Evolutionary conservation across 1,284 basidiomycete species (phyloP).

Genomic region (Leccinum subatratum): DNA sequence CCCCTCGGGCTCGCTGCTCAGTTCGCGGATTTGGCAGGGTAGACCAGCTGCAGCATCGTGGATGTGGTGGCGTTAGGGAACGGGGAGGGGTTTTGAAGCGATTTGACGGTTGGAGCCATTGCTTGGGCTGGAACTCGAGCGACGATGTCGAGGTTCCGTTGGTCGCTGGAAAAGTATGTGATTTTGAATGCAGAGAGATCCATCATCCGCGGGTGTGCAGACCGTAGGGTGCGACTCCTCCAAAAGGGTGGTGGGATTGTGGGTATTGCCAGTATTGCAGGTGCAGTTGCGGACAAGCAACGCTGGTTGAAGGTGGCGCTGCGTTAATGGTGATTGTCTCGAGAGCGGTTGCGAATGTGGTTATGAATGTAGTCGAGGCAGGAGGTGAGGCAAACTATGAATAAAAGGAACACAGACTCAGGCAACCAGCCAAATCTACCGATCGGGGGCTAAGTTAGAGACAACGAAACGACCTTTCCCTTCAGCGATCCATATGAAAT

Average conservation of each 20-base stretch:
- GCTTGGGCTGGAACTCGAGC: conserved; percentile 41
- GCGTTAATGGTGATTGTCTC: conserved; percentile 10
- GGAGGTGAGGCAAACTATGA: neutral
- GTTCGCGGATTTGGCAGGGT: conserved; percentile 62
- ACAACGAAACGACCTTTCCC: neutral
- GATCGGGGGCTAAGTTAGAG: neutral
- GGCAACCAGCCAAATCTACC: too few species aligned
- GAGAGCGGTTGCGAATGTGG: conserved; percentile 10
- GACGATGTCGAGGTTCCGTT: conserved; percentile 56
- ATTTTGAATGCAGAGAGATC: conserved; percentile 61
- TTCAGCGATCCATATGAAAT: too few species aligned
- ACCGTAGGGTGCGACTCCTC: conserved; percentile 41
- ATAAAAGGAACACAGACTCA: neutral
- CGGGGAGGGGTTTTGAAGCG: conserved; percentile 5
- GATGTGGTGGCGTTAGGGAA: conserved; percentile 12
- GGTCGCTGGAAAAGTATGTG: conserved; percentile 50
- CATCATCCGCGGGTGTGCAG: conserved; percentile 47
- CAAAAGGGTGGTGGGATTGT: conserved; percentile 15
- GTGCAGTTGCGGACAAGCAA: conserved; percentile 23
- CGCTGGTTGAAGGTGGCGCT: conserved; percentile 12
- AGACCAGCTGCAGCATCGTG: conserved; percentile 53
- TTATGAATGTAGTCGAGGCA: conserved; percentile 7
- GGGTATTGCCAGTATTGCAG: conserved; percentile 17
- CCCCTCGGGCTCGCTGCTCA: conserved; percentile 55
- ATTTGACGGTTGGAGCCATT: conserved; percentile 20